These are phyloP conservation scores for Pseudofabraea citricarpa DNA, from an alignment of 2,329 filamentous ascomycete species.

Conservation along the genomic window DNA sequence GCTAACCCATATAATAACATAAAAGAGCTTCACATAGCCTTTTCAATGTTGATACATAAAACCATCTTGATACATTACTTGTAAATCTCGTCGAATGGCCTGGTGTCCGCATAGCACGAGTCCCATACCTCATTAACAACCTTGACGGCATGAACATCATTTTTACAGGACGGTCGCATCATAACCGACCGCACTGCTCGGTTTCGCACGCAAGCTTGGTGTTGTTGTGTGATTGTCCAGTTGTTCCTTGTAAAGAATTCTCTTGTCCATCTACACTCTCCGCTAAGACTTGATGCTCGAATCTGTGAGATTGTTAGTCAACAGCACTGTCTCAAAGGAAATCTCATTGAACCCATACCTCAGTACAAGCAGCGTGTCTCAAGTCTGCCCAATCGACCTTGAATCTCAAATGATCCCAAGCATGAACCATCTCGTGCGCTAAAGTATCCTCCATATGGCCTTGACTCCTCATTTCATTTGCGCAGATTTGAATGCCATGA, in stretches of 20 bases:
- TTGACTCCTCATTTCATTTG: slow-evolving; percentile 78
- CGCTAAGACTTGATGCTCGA: slow-evolving; percentile 84
- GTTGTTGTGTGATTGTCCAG: slow-evolving; percentile 84
- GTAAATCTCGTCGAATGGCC: slow-evolving; percentile 97
- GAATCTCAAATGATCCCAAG: slow-evolving; percentile 88
- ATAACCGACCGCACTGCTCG: slow-evolving; percentile 77
- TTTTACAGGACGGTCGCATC: slow-evolving; percentile 73
- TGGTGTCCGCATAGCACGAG: slow-evolving; percentile 88
- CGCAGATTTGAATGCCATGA: slow-evolving; percentile 86
- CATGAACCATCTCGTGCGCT: slow-evolving; percentile 96
- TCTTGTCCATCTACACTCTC: slow-evolving; percentile 85
- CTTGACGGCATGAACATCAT: slow-evolving; percentile 79
- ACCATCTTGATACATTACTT: slow-evolving; percentile 43
- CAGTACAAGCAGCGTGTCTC: slow-evolving; percentile 87
- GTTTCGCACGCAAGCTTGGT: slow-evolving; percentile 85
- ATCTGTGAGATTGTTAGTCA: slow-evolving; percentile 52
- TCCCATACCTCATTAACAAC: slow-evolving; percentile 98
- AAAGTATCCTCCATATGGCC: slow-evolving; percentile 89
- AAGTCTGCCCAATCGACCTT: slow-evolving; percentile 81
- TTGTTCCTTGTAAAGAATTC: slow-evolving; percentile 83
- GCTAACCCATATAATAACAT: slow-evolving; percentile 22
- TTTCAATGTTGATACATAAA: slow-evolving; percentile 19
- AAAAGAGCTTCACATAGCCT: slow-evolving; percentile 7
- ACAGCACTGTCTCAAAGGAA: background rate
- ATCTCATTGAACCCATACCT: slow-evolving; percentile 55